Evolutionary conservation across 1,284 basidiomycete species (phyloP).

Genomic region (Phenoliferia sp.): DNA sequence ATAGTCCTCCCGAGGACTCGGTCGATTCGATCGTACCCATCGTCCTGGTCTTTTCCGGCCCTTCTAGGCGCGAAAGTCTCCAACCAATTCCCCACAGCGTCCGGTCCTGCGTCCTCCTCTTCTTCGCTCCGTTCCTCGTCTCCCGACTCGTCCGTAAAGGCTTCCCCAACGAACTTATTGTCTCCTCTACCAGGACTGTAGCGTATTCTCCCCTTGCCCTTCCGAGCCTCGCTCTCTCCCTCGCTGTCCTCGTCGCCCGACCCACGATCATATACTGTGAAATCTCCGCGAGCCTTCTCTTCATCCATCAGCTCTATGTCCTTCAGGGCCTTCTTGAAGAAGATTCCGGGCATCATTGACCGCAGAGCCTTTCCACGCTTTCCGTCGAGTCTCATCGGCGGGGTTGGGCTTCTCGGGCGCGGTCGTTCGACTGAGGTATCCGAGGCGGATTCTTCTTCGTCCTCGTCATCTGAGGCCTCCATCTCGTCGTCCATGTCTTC

Average conservation of each 20-base stretch:
- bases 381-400: conserved; percentile 15
- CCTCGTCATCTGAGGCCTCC: neutral
- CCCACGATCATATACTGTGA: conserved; percentile 18
- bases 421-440: neutral
- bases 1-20: conserved; percentile 10
- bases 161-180: conserved; percentile 21
- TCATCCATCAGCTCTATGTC: conserved; percentile 34
- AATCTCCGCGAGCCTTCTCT: conserved; percentile 19
- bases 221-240: neutral
- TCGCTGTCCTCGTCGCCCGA: conserved; percentile 28
- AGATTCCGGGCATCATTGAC: conserved; percentile 36
- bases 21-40: conserved; percentile 32
- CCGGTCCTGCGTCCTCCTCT: conserved; percentile 17
- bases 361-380: conserved; percentile 26
- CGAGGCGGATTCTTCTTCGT: neutral
- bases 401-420: neutral
- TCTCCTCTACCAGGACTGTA: conserved; percentile 5
- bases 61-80: conserved; percentile 20
- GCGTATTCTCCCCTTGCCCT: neutral
- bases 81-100: conserved; percentile 28
- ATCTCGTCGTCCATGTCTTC: too few relatives aligned
- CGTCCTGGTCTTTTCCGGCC: conserved; percentile 10
- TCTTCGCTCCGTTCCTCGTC: conserved; percentile 6
- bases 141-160: conserved; percentile 32
- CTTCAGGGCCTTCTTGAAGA: conserved; percentile 33